Evolutionary conservation across 305 asterid species (phyloP), one percentile per base, ranked within the genome.

Genomic region (Stenogyne calaminthoides): DNA sequence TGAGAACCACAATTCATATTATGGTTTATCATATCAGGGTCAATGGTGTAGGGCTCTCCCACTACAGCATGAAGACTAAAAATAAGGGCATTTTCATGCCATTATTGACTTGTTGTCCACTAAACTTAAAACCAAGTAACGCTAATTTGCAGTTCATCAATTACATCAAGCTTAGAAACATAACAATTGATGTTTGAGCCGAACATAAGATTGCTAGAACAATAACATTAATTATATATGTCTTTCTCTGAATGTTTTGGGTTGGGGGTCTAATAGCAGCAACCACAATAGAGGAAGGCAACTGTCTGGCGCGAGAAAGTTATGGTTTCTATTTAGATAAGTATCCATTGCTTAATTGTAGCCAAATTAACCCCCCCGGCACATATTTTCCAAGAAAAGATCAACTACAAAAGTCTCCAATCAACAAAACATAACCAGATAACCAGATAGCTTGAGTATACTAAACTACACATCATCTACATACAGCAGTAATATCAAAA

Each of bases 311-410:
- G 51, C 51, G 52, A 7, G 42, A 11, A 10, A 52, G 19, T 12
- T 15, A 51, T 9, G 11, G 11, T 14, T 58, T 27, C 18, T 11
- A 3, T 27, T 40, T 19, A 47, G 65, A 44, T 25, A 2, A 12
- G 65, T 7, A 66, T 15, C 15, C 16, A 1, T 20, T 29, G 42
- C 69, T 56, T 8, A 67, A 37, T 14, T 52, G 9, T 42, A 64
- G 47, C 73, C 9, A 56, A 62, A 72, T 9, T 51, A 55, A 64
- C 64, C 72, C 47, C 29, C 51, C 19, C 14, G 37, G 22, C 12
- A 39, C 69, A 42, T 25, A 57, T 25, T 22, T 66, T 18, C 54
- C 71, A 40, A 15, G 20, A 27, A 22, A 46, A 11, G 11, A 42
- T 47, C 11, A 19, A 39, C 9, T 19, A 57, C 67, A 54, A 67